phyloP scores from a whole-genome alignment of 441 rosid genomes.

The Mallotus repandus region DNA sequence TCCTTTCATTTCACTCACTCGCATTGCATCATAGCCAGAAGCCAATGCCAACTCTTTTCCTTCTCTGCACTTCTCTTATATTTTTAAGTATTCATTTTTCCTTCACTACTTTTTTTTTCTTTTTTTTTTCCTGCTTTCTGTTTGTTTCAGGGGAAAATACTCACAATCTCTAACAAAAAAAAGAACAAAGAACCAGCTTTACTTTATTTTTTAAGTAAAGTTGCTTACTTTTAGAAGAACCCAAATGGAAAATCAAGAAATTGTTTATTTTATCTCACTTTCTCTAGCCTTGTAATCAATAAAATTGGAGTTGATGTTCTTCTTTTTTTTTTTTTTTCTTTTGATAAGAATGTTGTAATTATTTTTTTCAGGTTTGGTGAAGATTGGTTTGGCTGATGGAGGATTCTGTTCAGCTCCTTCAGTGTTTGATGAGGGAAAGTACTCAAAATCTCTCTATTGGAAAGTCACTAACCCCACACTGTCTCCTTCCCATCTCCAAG shows the following conservation, averaged over 20 bases:
- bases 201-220: neutral
- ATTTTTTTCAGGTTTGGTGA: conserved; percentile 39
- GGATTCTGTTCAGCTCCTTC: conserved; percentile 77
- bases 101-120: neutral
- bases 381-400: conserved; percentile 39
- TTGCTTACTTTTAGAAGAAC: neutral
- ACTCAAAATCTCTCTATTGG: conserved; percentile 61
- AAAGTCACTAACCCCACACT: conserved; percentile 84
- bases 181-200: no score
- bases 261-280: neutral
- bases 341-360: neutral
- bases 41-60: neutral
- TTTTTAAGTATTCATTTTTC: neutral
- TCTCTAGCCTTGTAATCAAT: neutral
- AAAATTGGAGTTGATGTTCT: neutral
- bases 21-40: neutral
- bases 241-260: neutral
- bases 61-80: neutral
- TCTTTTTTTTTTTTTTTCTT: neutral
- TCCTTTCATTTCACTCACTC: neutral
- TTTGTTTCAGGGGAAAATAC: neutral
- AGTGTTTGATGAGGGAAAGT: conserved; percentile 31
- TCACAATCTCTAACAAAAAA: no score
- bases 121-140: neutral
- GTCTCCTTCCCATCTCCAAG: conserved; percentile 80